Evolutionary conservation across 169 alveolate species (phyloP).

Genomic region (Plasmodium inui): DNA sequence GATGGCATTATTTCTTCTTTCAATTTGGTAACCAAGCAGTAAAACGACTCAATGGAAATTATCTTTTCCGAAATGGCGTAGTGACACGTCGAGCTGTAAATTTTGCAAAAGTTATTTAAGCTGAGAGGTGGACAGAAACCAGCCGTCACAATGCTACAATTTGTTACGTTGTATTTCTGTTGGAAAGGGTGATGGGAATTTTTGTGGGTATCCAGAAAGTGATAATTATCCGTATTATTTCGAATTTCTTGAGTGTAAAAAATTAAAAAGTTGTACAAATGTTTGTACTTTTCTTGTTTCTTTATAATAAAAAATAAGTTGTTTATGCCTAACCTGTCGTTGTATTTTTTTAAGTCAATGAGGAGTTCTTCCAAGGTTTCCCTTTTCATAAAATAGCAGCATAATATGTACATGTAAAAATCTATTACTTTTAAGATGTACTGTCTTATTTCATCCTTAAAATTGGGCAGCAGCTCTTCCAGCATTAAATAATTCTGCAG

Average conservation of each 20-base stretch:
- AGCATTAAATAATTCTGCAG: conserved; percentile 45
- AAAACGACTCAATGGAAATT: conserved; percentile 48
- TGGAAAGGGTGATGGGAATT: neutral
- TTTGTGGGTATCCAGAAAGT: conserved; percentile 9
- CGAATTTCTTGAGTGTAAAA: conserved; percentile 37
- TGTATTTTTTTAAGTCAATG: conserved; percentile 17
- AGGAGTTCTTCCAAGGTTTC: conserved; percentile 50
- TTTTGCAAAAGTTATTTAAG: conserved; percentile 35
- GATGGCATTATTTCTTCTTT: conserved; percentile 44
- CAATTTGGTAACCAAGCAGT: conserved; percentile 37
- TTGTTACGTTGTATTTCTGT: conserved; percentile 18
- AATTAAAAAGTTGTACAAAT: conserved; percentile 29
- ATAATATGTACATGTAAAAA: conserved; percentile 52
- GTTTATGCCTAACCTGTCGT: conserved; percentile 36
- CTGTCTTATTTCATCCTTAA: conserved; percentile 49
- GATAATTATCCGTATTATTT: neutral
- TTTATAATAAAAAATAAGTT: conserved; percentile 51
- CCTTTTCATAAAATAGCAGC: conserved; percentile 51
- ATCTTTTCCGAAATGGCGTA: conserved; percentile 70
- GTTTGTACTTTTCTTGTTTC: conserved; percentile 55
- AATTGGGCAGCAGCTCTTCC: conserved; percentile 24
- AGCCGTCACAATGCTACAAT: conserved; percentile 7
- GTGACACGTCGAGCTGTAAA: conserved; percentile 39
- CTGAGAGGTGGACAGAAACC: neutral
- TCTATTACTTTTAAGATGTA: conserved; percentile 64